These are phyloP conservation scores for Ganoderma multipileum DNA, from an alignment of 1,284 basidiomycete species.

Conservation along the genomic window DNA sequence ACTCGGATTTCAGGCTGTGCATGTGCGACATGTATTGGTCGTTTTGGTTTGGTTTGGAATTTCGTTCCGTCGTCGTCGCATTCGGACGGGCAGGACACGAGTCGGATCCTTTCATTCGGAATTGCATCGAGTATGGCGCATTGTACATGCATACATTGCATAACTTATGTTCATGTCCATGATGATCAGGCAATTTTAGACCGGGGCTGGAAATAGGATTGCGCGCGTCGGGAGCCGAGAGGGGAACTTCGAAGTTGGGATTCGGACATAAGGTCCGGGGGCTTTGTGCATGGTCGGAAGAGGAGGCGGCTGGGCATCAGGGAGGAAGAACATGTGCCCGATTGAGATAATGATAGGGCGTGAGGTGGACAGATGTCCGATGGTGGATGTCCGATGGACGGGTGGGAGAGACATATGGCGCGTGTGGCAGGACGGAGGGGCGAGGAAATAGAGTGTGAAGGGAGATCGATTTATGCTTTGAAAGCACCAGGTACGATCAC, in stretches of 20 bases:
- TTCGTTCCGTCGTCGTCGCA: neutral
- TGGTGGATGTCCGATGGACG: slow-evolving; percentile 7
- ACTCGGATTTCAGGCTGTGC: neutral
- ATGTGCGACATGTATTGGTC: slow-evolving; percentile 4
- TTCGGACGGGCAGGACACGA: neutral
- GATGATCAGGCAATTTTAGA: neutral
- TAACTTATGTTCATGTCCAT: slow-evolving; percentile 10
- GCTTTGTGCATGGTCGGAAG: neutral
- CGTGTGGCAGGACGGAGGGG: slow-evolving; percentile 17
- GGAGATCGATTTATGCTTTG: slow-evolving; percentile 20
- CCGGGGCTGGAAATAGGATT: slow-evolving; percentile 1
- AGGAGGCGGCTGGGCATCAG: neutral
- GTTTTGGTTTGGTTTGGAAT: neutral
- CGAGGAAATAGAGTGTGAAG: slow-evolving; percentile 29
- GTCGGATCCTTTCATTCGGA: neutral
- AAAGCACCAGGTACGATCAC: slow-evolving; percentile 26
- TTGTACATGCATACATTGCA: neutral
- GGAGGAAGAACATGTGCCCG: neutral
- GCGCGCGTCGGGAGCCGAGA: neutral
- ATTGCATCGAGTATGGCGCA: neutral
- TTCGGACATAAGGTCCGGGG: slow-evolving; percentile 6
- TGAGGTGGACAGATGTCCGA: neutral
- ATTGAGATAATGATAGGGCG: neutral
- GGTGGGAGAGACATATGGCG: slow-evolving; percentile 5
- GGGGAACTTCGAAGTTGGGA: neutral